These are phyloP conservation scores for Umbelopsis isabellina DNA, from an alignment of 192 early-diverging fungal species.

Conservation along the genomic window DNA sequence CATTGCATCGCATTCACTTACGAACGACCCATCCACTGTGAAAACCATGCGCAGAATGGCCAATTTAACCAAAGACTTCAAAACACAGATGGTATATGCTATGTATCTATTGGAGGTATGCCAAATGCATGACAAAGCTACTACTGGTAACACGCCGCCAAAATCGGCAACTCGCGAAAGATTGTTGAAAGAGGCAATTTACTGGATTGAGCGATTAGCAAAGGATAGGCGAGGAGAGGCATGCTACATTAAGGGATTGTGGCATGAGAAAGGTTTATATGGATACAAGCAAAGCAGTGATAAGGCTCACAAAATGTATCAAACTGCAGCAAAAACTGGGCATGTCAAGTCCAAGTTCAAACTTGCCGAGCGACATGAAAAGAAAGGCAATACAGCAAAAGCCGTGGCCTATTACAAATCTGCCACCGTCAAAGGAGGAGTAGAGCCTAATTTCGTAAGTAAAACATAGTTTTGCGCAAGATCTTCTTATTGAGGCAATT, in stretches of 20 bases:
- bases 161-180: conserved; percentile 42
- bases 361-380: conserved; percentile 65
- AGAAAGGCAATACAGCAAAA: conserved; percentile 60
- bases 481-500: neutral
- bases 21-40: conserved; percentile 34
- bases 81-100: conserved; percentile 76
- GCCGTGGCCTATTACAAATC: conserved; percentile 52
- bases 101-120: conserved; percentile 76
- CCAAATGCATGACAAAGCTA: conserved; percentile 35
- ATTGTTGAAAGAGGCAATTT: conserved; percentile 62
- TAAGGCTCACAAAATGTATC: conserved; percentile 70
- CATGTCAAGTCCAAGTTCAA: conserved; percentile 68
- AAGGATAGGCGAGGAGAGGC: conserved; percentile 74
- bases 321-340: conserved; percentile 66
- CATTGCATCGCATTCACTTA: conserved; percentile 35
- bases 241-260: conserved; percentile 72
- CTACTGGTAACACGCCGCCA: neutral
- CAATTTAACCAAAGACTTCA: conserved; percentile 73
- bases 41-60: conserved; percentile 78
- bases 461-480: neutral
- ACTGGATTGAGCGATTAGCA: conserved; percentile 75
- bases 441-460: conserved; percentile 66
- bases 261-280: conserved; percentile 64
- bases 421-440: conserved; percentile 68
- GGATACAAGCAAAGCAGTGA: conserved; percentile 58